These are phyloP conservation scores for Pythium sp. DNA, from an alignment of 352 stramenopile genomes.

Conservation along the genomic window DNA sequence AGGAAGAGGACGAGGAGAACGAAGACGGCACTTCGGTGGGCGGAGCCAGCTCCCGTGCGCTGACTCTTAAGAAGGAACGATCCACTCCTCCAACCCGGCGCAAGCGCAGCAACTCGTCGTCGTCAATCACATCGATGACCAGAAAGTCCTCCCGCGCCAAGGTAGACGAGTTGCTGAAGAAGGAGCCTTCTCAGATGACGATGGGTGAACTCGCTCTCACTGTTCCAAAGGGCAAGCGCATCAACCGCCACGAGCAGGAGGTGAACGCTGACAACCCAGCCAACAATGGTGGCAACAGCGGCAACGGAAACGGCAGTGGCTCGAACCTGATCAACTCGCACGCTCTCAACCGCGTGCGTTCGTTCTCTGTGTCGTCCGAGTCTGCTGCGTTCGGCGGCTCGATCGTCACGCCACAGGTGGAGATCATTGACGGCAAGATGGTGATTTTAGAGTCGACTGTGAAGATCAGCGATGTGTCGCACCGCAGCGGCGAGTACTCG, in stretches of 20 bases:
- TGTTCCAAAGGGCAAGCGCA: slow-evolving; percentile 58
- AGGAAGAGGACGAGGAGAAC: slow-evolving; percentile 33
- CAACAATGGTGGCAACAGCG: neutral
- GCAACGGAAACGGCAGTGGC: neutral
- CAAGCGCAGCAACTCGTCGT: slow-evolving; percentile 62
- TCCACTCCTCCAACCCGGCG: slow-evolving; percentile 19
- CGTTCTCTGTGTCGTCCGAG: slow-evolving; percentile 62
- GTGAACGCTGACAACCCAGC: slow-evolving; percentile 38
- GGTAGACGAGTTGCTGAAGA: slow-evolving; percentile 58
- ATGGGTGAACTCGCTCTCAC: slow-evolving; percentile 81
- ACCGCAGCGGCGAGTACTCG: slow-evolving; percentile 30
- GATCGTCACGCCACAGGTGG: slow-evolving; percentile 70
- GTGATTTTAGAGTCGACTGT: slow-evolving; percentile 72
- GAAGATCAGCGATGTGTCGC: slow-evolving; percentile 49
- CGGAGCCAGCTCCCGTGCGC: slow-evolving; percentile 16
- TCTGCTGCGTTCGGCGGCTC: slow-evolving; percentile 58
- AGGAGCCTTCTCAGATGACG: slow-evolving; percentile 79
- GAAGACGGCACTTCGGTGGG: slow-evolving; percentile 1
- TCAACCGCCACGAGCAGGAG: slow-evolving; percentile 63
- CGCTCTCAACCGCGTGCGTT: slow-evolving; percentile 50
- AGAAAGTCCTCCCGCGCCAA: slow-evolving; percentile 31
- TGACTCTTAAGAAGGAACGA: slow-evolving; percentile 35
- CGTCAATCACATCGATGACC: slow-evolving; percentile 37
- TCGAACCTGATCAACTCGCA: slow-evolving; percentile 38
- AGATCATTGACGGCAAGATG: slow-evolving; percentile 87